Evolutionary conservation across 345 rosid genomes (phyloP).

Genomic region (Bruguiera parviflora): DNA sequence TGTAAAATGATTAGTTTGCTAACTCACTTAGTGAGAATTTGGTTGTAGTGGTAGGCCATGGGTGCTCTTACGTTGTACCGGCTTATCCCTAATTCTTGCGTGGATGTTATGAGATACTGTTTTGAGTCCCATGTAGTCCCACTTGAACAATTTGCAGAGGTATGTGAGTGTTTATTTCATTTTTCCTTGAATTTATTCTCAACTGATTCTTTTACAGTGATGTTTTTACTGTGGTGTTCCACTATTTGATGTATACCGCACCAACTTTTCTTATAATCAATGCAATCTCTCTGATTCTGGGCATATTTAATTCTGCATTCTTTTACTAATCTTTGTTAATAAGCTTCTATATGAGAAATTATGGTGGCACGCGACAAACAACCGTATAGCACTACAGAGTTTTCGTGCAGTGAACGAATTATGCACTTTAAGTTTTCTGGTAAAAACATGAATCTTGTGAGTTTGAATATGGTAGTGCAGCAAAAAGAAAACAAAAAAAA

Average conservation of each 20-base stretch:
- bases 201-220: constrained; percentile 25
- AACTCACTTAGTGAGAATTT: constrained; percentile 20
- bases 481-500: not conserved
- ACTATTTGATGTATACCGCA: constrained; percentile 12
- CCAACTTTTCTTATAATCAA: constrained; percentile 2
- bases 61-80: not conserved
- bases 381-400: not conserved
- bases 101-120: constrained; percentile 15
- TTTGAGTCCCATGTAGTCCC: constrained; percentile 11
- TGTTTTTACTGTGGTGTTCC: constrained; percentile 10
- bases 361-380: not conserved
- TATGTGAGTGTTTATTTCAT: constrained; percentile 24
- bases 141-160: constrained; percentile 31
- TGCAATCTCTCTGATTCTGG: constrained; percentile 11
- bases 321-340: not conserved
- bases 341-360: too few species aligned
- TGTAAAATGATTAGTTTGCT: constrained; percentile 37
- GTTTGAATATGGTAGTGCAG: too few species aligned
- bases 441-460: too few species aligned
- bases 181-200: constrained; percentile 18
- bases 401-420: not conserved
- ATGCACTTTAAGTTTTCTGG: not conserved
- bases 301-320: not conserved
- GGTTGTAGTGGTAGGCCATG: constrained; percentile 18
- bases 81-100: constrained; percentile 8